These are phyloP conservation scores for Centella asiatica DNA, from an alignment of 129 eudicot species.

Conservation along the genomic window DNA sequence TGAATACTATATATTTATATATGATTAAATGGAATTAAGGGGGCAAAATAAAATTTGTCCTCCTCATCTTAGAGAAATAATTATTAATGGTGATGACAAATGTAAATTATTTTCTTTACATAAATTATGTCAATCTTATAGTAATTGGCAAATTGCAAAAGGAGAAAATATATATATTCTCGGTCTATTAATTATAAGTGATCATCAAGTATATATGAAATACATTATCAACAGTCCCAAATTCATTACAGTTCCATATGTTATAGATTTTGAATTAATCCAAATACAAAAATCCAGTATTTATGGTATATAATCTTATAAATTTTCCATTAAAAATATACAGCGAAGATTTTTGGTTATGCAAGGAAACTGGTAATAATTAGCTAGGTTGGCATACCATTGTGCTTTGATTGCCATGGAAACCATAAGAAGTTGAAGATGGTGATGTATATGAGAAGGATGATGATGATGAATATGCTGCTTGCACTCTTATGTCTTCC, in stretches of 20 bases:
- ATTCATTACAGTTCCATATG: not conserved
- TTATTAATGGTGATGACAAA: too few species aligned
- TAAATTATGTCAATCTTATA: not conserved
- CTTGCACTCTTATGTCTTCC: conserved; percentile 55
- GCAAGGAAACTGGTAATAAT: too few species aligned
- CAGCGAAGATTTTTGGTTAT: not conserved
- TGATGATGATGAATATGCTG: conserved; percentile 42
- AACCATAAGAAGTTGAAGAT: conserved; percentile 39
- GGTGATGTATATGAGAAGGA: conserved; percentile 40
- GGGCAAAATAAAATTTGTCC: too few species aligned
- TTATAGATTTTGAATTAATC: too few species aligned
- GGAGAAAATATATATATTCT: not conserved
- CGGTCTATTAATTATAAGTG: not conserved
- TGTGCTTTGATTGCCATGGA: conserved; percentile 39
- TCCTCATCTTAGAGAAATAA: too few species aligned
- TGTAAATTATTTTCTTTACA: too few species aligned
- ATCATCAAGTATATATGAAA: too few species aligned
- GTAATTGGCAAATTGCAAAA: too few species aligned
- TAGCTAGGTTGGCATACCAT: conserved; percentile 38
- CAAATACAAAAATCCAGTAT: not conserved
- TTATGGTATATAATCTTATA: too few species aligned
- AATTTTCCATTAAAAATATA: not conserved
- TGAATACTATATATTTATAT: too few species aligned
- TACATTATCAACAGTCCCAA: not conserved
- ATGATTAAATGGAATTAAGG: too few species aligned